Percentiles rank a stretch among this genome's conserved stretches.
Evolutionary conservation across 495 filamentous ascomycete genomes (phyloP).

Genomic region (Lepidopterella palustris): DNA sequence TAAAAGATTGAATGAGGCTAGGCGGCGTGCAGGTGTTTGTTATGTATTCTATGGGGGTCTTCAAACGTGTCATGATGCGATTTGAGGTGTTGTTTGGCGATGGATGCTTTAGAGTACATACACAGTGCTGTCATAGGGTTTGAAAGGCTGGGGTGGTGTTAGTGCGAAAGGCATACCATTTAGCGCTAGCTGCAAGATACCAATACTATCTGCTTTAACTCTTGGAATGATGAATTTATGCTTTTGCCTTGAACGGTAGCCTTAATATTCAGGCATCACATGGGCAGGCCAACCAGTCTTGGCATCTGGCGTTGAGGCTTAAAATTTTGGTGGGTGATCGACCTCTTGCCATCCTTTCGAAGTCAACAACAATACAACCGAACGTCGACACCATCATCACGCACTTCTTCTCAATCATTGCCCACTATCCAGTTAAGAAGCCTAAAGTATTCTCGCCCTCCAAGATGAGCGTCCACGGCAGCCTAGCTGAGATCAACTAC

Average conservation of each 20-base stretch:
- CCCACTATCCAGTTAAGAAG: not conserved
- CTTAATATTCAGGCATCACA: too few species aligned
- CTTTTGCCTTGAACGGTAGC: too few species aligned
- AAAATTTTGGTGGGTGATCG: slow-evolving; percentile 2
- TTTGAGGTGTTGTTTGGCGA: slow-evolving; percentile 2
- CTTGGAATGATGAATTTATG: too few species aligned
- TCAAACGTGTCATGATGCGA: not conserved
- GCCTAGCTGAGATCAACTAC: slow-evolving; percentile 52
- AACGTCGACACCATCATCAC: not conserved
- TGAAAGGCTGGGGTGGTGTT: too few species aligned
- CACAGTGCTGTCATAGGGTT: too few species aligned
- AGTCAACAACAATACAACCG: not conserved
- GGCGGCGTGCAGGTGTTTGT: slow-evolving; percentile 9
- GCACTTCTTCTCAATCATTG: not conserved
- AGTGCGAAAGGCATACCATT: too few species aligned
- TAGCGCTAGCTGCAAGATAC: too few species aligned
- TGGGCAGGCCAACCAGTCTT: not conserved
- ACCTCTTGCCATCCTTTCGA: not conserved
- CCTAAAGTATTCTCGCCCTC: not conserved
- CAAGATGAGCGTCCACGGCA: not conserved
- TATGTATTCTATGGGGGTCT: not conserved
- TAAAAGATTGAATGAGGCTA: not conserved
- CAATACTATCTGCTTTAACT: too few species aligned
- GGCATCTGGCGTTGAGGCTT: not conserved
- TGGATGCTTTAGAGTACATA: too few species aligned